Conservation (phyloP, 257 asterid species). For the Solanum pinnatisectum region DNA sequence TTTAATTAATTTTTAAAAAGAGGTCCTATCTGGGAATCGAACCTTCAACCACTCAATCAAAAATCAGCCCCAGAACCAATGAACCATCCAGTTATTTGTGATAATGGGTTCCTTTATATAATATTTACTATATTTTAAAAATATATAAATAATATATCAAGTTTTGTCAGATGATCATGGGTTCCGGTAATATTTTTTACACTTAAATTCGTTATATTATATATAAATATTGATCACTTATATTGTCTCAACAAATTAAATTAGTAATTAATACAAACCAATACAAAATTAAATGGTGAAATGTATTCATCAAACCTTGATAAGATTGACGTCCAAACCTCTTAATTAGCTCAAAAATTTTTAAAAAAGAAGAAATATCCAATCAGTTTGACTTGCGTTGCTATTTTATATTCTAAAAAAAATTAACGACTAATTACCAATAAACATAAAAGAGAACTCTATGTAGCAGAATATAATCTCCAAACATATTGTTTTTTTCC, state of each 20-base stretch:
- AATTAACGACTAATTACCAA: neutral
- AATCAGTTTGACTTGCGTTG: neutral
- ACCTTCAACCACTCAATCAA: no score
- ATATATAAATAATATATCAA: no score
- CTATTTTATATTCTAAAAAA: neutral
- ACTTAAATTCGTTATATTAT: no score
- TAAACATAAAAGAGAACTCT: neutral
- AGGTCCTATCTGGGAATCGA: no score
- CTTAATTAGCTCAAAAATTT: neutral
- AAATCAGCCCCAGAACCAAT: no score
- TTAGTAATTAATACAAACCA: neutral
- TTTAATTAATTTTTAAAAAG: no score
- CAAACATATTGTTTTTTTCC: neutral
- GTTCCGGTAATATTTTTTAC: no score
- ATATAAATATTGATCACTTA: neutral
- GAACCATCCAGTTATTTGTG: no score
- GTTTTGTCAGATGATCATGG: no score
- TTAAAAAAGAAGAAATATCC: neutral
- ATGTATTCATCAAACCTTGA: neutral
- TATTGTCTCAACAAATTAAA: neutral
- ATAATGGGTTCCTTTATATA: no score
- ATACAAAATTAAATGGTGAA: neutral
- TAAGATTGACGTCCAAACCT: neutral
- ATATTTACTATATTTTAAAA: no score
- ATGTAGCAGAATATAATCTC: neutral